phyloP scores from a whole-genome alignment of 805 yeast genomes.

The Lachancea sp. region DNA sequence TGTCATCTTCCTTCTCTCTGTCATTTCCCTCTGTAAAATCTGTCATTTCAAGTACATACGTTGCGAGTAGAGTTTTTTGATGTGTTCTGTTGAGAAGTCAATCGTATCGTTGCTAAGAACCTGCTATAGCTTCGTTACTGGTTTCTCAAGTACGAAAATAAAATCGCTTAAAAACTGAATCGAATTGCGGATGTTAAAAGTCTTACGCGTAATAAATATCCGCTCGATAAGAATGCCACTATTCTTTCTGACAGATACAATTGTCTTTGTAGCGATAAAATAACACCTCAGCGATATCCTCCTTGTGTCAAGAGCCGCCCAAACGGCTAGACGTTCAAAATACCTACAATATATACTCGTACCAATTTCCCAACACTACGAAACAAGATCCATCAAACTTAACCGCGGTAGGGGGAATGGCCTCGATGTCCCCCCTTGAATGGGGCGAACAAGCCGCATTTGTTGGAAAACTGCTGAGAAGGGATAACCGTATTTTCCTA shows the following conservation, averaged over 20 bases:
- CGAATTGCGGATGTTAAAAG: too few relatives aligned
- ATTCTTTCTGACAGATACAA: too few relatives aligned
- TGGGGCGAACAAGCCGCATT: not conserved
- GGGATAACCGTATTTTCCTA: not conserved
- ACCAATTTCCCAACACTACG: not conserved
- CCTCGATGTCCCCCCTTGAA: not conserved
- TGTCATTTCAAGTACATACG: not conserved
- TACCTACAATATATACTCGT: too few relatives aligned
- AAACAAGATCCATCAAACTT: not conserved
- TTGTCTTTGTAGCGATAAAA: too few relatives aligned
- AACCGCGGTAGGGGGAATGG: not conserved
- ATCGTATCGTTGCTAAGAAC: not conserved
- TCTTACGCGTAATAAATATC: too few relatives aligned
- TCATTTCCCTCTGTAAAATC: not conserved
- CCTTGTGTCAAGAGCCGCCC: too few relatives aligned
- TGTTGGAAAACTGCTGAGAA: not conserved
- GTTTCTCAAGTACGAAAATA: too few relatives aligned
- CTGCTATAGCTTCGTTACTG: conserved; percentile 1
- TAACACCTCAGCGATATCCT: too few relatives aligned
- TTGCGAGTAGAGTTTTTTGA: not conserved
- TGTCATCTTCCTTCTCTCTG: too few relatives aligned
- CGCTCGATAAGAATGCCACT: too few relatives aligned
- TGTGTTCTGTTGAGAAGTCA: not conserved
- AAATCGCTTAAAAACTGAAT: too few relatives aligned
- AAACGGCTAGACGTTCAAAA: too few relatives aligned